Percentiles rank a stretch among this genome's conserved stretches.
Conservation (phyloP, 164 flowering plant species). For the Berberis thunbergii region DNA sequence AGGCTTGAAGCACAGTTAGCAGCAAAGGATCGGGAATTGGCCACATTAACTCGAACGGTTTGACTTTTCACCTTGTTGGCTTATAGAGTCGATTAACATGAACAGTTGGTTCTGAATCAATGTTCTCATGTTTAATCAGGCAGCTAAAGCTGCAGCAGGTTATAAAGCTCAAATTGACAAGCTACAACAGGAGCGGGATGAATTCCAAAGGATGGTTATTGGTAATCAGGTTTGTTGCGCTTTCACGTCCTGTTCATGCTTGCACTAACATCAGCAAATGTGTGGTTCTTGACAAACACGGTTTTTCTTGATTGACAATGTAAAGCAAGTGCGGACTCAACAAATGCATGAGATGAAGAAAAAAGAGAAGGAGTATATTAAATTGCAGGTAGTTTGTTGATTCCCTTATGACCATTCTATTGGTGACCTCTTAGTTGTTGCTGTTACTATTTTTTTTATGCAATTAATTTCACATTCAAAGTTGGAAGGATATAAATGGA, state of each 20-base stretch:
- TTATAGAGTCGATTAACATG: background rate
- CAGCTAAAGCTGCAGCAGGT: slow-evolving; percentile 83
- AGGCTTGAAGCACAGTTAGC: slow-evolving; percentile 80
- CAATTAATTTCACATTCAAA: no score
- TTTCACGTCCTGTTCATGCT: background rate
- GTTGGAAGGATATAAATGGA: background rate
- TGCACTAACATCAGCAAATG: background rate
- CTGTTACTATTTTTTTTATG: no score
- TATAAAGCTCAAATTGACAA: slow-evolving; percentile 89
- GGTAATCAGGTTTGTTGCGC: slow-evolving; percentile 75
- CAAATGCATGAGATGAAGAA: slow-evolving; percentile 98
- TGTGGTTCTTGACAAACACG: background rate
- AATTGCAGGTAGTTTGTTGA: slow-evolving; percentile 58
- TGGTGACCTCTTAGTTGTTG: no score
- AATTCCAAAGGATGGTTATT: slow-evolving; percentile 95
- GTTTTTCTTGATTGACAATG: background rate
- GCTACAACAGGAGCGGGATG: slow-evolving; percentile 93
- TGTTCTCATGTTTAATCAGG: slow-evolving; percentile 32
- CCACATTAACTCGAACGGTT: slow-evolving; percentile 86
- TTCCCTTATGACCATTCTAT: background rate
- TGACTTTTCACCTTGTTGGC: slow-evolving; percentile 4
- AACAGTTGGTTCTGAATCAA: no score
- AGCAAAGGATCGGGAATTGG: slow-evolving; percentile 89
- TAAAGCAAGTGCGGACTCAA: slow-evolving; percentile 93
- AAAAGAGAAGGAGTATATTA: slow-evolving; percentile 92